Conservation (phyloP, 805 yeast species). For the Ogataea degrootiae region DNA sequence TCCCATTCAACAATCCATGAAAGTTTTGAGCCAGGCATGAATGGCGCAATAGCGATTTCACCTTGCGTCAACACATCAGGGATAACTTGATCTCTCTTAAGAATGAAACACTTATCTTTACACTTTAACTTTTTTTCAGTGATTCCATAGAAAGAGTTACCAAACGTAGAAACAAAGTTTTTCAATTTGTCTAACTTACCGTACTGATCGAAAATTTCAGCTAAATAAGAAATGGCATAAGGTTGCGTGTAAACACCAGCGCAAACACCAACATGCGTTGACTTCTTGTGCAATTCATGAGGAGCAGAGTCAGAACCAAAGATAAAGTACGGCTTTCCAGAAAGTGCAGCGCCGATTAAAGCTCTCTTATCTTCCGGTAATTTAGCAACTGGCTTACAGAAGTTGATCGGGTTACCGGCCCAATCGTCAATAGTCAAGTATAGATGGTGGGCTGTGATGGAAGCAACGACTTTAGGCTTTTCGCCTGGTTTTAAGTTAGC, state of each 20-base stretch:
- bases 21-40: slow-evolving; percentile 73
- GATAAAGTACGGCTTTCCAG: slow-evolving; percentile 89
- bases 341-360: slow-evolving; percentile 78
- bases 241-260: slow-evolving; percentile 98
- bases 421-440: slow-evolving; percentile 86
- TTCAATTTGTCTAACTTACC: slow-evolving; percentile 62
- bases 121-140: slow-evolving; percentile 38
- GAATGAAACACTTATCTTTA: slow-evolving; percentile 49
- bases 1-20: slow-evolving; percentile 76
- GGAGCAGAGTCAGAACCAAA: slow-evolving; percentile 99
- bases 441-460: slow-evolving; percentile 94
- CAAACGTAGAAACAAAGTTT: slow-evolving; percentile 72
- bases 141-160: slow-evolving; percentile 66
- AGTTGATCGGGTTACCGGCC: slow-evolving; percentile 95
- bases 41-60: slow-evolving; percentile 67
- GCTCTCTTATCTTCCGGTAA: slow-evolving; percentile 81
- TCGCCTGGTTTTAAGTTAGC: slow-evolving; percentile 28
- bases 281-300: slow-evolving; percentile 78
- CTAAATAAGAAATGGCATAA: slow-evolving; percentile 74
- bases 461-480: slow-evolving; percentile 68
- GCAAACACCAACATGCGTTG: slow-evolving; percentile 76
- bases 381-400: slow-evolving; percentile 97
- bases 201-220: slow-evolving; percentile 72
- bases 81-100: slow-evolving; percentile 47
- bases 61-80: slow-evolving; percentile 53